These are phyloP conservation scores for Tuber microsphaerosporum DNA, from an alignment of 495 filamentous ascomycete species.

Conservation along the genomic window DNA sequence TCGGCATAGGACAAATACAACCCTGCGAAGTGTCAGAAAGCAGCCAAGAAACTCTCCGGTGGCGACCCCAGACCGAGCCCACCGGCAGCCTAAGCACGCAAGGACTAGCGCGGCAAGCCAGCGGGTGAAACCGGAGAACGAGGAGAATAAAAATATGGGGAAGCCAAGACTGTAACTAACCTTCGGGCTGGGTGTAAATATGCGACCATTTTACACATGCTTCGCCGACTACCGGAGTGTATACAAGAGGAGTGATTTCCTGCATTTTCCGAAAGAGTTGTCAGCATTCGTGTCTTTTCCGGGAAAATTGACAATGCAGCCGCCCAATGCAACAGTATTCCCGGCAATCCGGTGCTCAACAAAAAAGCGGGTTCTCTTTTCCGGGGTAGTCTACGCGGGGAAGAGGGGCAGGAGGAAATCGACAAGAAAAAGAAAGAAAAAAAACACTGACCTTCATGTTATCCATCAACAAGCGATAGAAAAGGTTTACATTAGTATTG, in stretches of 20 bases:
- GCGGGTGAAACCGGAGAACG: conserved; percentile 3
- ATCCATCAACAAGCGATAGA: conserved; percentile 86
- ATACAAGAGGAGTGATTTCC: conserved; percentile 87
- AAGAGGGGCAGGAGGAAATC: not conserved
- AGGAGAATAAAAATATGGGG: conserved; percentile 2
- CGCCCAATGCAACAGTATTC: conserved; percentile 5
- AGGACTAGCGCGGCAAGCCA: conserved; percentile 4
- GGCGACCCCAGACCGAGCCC: not conserved
- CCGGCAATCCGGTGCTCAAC: not conserved
- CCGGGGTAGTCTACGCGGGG: not conserved
- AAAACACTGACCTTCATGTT: conserved; percentile 61
- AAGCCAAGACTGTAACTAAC: conserved; percentile 41
- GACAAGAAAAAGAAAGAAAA: conserved; percentile 6
- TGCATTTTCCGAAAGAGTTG: conserved; percentile 40
- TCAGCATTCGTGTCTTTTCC: conserved; percentile 22
- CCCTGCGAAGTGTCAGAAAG: conserved; percentile 43
- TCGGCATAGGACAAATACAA: conserved; percentile 72
- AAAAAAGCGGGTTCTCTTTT: not conserved
- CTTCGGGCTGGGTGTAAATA: conserved; percentile 91
- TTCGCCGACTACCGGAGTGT: conserved; percentile 95
- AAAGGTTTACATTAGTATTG: conserved; percentile 82
- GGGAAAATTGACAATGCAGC: conserved; percentile 6
- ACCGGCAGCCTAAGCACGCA: not conserved
- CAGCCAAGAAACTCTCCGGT: not conserved
- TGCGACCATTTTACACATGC: conserved; percentile 93